A percentile compares a stretch with the other conserved stretches of the same genome.
phyloP scores from a whole-genome alignment of 2,329 filamentous ascomycete species.

The Aspergillus fructus region DNA sequence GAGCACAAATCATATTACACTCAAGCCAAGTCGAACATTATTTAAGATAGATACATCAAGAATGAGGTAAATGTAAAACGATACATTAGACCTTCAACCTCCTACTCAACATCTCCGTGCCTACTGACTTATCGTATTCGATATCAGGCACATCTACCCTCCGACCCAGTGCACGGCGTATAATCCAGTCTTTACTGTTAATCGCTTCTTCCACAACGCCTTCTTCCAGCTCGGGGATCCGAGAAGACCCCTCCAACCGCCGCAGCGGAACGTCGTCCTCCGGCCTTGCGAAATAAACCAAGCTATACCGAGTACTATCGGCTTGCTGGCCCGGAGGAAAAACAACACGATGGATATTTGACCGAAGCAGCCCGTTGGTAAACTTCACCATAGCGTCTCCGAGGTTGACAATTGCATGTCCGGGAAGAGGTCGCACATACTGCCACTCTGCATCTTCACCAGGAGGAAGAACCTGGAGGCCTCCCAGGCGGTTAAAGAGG shows the following conservation, averaged over 20 bases:
- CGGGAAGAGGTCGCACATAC: constrained; percentile 53
- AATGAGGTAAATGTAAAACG: background rate
- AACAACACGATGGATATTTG: constrained; percentile 52
- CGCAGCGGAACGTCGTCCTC: constrained; percentile 49
- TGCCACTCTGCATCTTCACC: constrained; percentile 46
- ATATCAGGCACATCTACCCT: constrained; percentile 30
- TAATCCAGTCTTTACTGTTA: constrained; percentile 45
- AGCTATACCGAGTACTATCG: constrained; percentile 47
- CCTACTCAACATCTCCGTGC: constrained; percentile 37
- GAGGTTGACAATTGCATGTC: constrained; percentile 47
- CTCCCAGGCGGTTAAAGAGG: constrained; percentile 57
- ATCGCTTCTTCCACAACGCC: constrained; percentile 36
- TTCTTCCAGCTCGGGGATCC: constrained; percentile 33
- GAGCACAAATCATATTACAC: background rate
- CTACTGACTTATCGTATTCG: constrained; percentile 32
- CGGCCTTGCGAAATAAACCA: constrained; percentile 57
- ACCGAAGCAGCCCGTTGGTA: constrained; percentile 41
- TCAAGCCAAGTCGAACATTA: background rate
- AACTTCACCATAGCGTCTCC: constrained; percentile 48
- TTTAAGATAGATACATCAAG: background rate
- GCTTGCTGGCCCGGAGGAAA: constrained; percentile 50
- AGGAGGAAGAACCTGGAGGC: constrained; percentile 53
- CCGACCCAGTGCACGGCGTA: constrained; percentile 38
- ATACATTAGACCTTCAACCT: constrained; percentile 25
- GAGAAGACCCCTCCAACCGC: constrained; percentile 35